Evolutionary conservation across 305 asterid genomes (phyloP), one percentile per base, ranked within the genome.

Genomic region (Fraxinus sp.): DNA sequence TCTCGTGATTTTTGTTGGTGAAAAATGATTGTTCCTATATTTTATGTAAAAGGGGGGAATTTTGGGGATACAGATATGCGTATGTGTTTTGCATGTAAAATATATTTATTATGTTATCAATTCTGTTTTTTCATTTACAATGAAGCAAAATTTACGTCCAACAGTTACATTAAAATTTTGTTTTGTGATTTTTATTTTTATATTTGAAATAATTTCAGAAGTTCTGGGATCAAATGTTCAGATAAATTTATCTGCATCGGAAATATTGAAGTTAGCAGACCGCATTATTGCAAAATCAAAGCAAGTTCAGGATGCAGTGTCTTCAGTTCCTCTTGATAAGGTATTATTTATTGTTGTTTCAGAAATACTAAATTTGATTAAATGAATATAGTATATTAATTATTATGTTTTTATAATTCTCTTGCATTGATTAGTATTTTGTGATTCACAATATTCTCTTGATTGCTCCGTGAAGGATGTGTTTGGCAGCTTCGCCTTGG

Each of bases 241-340:
- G 46, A 82, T 88, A 74, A 90, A 90, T 85, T 81, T 93, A 82
- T 91, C 98, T 32, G 96, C 92, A 28, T 82, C 96, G 13, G 98
- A 93, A 83, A 93, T 96, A 83, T 77, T 89, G 90, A 92, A 82
- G 84, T 83, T 96, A 82, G 94, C 98, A 1, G 97, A 96, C 76
- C 87, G 84, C 43, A 92, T 93, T 85, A 84, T 94, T 78, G 93
- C 92, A 79, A 87, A 89, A 80, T 96, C 97, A 1, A 91, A 92
- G 89, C 87, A 86, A 84, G 92, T 96, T 88, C 88, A 93, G 79
- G 97, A 96, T 86, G 90, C 92, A 75, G 97, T 96, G 79, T 97
- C 99, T 87, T 87, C 95, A 13, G 90, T 93, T 86, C 93, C 98
- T 18, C 95, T 92, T 11, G 95, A 92, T 82, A 94, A 92, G 97